Evolutionary conservation across 345 rosid species (phyloP), one percentile per base, ranked within the genome.

Genomic region (Kernera saxatilis): DNA sequence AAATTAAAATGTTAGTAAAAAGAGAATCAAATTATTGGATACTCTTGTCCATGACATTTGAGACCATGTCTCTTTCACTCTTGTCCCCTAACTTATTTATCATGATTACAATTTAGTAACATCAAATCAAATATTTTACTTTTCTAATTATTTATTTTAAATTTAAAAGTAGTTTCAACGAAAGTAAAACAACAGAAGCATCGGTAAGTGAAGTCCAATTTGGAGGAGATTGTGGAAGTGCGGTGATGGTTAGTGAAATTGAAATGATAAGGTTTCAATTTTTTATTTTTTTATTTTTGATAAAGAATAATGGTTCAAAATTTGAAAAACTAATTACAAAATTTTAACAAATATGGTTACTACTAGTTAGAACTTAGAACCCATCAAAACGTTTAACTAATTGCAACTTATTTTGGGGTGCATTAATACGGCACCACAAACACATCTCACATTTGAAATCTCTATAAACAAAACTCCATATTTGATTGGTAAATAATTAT

Each of bases 51-150:
- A 52, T 75, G 50, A 52, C 22, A 68, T 52, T 52, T 23, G 78
- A 75, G 78, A 75, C 73, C 73, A 60, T 43, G 74, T 75, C 78
- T 68, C 69, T 75, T 54, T 75, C 78, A 75, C 78, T 60, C 78
- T 60, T 75, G 73, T 68, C 78, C 74, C 72, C 73, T 69, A 53
- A 35, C 70, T 44, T 75, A 52, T 33, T 67, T 32, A 67, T 58
- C 72, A 73, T 60, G 43, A 69, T 62, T 61, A 67, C 27, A 60
- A 52, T 52, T 65, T 21, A 30, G 63, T 73, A 61, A 52, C 69
- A 75, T 61, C 78, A 69, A 69, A 56, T 69, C 79, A 69, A 25
- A 35, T 52, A 33, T 14, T 44, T 46, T 43, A 69, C 74, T 52
- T 68, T 75, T 33, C 48, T 35, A 10, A 14, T 10, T n/a, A 22